Base-by-base conservation (phyloP, 2,329 filamentous ascomycete species). In the Verticillium klebahnii region DNA sequence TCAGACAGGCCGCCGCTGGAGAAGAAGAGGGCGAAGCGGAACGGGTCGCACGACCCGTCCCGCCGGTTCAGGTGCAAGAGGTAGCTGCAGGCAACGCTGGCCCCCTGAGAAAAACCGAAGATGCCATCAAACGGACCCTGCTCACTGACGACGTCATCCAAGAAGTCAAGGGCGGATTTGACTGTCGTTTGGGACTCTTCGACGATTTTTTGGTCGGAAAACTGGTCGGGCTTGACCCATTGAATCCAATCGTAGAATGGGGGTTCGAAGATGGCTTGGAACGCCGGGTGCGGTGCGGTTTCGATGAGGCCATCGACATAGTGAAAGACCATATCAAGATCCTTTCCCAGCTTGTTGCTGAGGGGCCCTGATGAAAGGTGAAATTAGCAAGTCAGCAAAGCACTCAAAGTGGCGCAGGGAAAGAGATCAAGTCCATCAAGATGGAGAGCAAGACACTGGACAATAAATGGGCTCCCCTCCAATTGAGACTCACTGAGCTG, bases 31-130 rank as follows among this genome's bases (percentile, higher is more conserved):
- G 62, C 62, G 2, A 64, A 64, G 3, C 60, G 60, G 58, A 64
- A 64, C 15, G 60, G 58, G 1, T 56, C 45, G 3, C 62, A 59
- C 17, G 62, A 56, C 15, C 61, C 58, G 31, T 57, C 58, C 25
- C 56, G 45, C 34, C 61, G 63, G 4, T 63, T 31, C 29, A 56
- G 63, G 45, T 61, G 40, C 11, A 54, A 54, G 29, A 61, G 60
- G 23, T 61, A 64, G 2, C 58, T 63, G 3, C 57, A 40, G 0
- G 64, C 63, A 2, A 66, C 9, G 2, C 60, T 63, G 37, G 64
- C 66, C 2, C 67, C 67, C 45, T 67, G 63, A 15, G 66, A 67
- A 56, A 69, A 69, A n/a, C 67, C 66, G 8, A 69, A 6, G 19
- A 65, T 58, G 19, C 61, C 66, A 40, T 69, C 67, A n/a, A 68